Conservation (phyloP, 768 basidiomycete genomes). For the Coprinopsis strossmayeri region DNA sequence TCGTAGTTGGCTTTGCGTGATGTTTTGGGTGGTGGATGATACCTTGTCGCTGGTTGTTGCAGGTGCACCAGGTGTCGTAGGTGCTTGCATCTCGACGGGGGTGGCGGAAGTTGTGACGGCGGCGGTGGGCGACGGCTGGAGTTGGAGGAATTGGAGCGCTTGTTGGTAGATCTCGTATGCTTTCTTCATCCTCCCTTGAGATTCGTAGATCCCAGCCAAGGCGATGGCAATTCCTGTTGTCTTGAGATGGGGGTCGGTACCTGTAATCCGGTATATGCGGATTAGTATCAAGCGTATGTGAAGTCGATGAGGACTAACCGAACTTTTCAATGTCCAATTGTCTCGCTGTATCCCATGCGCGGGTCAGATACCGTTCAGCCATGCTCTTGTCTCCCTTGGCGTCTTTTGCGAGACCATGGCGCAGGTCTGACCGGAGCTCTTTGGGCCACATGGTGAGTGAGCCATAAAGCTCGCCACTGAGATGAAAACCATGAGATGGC, state of each 20-base stretch:
- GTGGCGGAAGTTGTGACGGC: not conserved
- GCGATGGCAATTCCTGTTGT: constrained; percentile 59
- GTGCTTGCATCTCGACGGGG: constrained; percentile 14
- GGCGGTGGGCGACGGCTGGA: not conserved
- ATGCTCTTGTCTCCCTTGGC: constrained; percentile 38
- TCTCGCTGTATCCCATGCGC: not conserved
- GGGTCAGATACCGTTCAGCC: not conserved
- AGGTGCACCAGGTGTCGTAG: not conserved
- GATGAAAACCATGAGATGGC: not conserved
- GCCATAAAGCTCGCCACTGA: constrained; percentile 50
- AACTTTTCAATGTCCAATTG: too few relatives aligned
- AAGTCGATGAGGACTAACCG: not conserved
- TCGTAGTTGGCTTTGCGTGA: too few relatives aligned
- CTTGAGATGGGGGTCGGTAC: constrained; percentile 60
- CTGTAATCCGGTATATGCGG: not conserved
- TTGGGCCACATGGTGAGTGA: constrained; percentile 61
- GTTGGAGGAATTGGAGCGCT: constrained; percentile 25
- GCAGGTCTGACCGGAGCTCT: constrained; percentile 57
- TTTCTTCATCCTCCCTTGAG: constrained; percentile 24
- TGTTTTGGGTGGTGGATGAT: constrained; percentile 10
- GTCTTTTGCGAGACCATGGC: constrained; percentile 58
- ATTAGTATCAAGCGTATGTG: not conserved
- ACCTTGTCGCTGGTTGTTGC: not conserved
- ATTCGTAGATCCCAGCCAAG: constrained; percentile 52
- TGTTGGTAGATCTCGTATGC: constrained; percentile 35